Base-by-base conservation (phyloP, 345 rosid genomes). In the Iberis pinnata region DNA sequence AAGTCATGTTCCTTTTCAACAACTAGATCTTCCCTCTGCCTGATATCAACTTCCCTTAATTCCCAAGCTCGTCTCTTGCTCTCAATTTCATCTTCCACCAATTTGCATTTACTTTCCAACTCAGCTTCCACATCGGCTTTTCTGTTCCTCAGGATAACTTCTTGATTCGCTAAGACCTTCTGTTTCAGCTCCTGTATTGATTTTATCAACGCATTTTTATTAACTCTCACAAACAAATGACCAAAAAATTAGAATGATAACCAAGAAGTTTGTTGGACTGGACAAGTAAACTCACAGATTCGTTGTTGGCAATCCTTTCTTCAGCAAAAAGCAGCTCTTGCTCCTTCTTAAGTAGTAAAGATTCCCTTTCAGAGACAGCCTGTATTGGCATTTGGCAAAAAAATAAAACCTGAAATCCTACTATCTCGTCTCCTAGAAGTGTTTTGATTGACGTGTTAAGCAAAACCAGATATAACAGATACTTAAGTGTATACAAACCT, bases 61-160 rank as follows among this genome's bases (percentile, higher is more conserved):
- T 92, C 97, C 84, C 86, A 88, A 36, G 84, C 89, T 18, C 98
- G 83, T 74, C 86, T 83, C 77, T 80, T 92, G 22, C 70, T 70
- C 68, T 85, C 98, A 39, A 88, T 70, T 66, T 88, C 98, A 70
- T 81, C 86, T 58, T 88, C 98, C 65, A 73, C 84, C 67, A 65
- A 20, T 70, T 83, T 85, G 12, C 62, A 71, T 64, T 73, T 83
- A 45, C 46, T 42, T 73, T 81, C 88, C 65, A 92, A 46, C 75
- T 83, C 90, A 60, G 86, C 80, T 56, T 88, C 97, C 64, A 85
- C 70, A 63, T 81, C 90, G 5, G 80, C 67, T 63, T 73, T 76
- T 78, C 83, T 81, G 5, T 43, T 68, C 70, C 72, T 77, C 74
- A 83, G 60, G 70, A 64, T 53, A 49, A 72, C 55, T 47, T 92